Base-by-base conservation (phyloP, 2,329 filamentous ascomycete species). In the Endothia cerciana region DNA sequence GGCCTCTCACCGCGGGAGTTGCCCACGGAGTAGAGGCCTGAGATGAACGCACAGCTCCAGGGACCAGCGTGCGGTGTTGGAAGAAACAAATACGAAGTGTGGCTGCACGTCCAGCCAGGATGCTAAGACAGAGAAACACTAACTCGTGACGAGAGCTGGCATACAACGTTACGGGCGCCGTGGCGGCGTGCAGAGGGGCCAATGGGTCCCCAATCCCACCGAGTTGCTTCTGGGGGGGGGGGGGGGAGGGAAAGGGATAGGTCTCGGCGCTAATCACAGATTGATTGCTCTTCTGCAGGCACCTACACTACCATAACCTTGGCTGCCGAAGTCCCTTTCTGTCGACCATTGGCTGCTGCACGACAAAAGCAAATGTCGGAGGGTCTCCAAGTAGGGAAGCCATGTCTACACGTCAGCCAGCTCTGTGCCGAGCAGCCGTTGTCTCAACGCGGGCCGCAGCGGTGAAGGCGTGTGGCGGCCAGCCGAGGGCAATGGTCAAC, bases 81-180 rank as follows among this genome's bases (percentile, higher is more conserved):
- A 49, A 28, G 22, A 8, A n/a, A 15, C 8, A 17, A 17, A 51
- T 51, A 51, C 47, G 47, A 51, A 51, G 47, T 28, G 25, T 51
- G 47, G 28, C 47, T 17, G 25, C 47, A 30, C 4, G 15, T 13
- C 11, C 8, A 15, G 45, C 47, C 47, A 30, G 22, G 11, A 25
- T 30, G 47, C 25, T 28, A 28, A 30, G 47, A 17, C 13, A 17
- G 10, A 22, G 15, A 25, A 5, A 25, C 28, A 4, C 25, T 11
- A 51, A 22, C 22, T 30, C 47, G 47, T 51, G 25, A 22, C 47
- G 47, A 22, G 25, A 6, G 13, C 28, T 25, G 47, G 47, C 15
- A 51, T 51, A 51, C 47, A 51, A 51, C 47, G 47, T 51, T 51
- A 51, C 47, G 17, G 25, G 13, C 33, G n/a, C n/a, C n/a, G n/a